phyloP scores from a whole-genome alignment of 2,329 filamentous ascomycete species.

The Penicillium sp. region DNA sequence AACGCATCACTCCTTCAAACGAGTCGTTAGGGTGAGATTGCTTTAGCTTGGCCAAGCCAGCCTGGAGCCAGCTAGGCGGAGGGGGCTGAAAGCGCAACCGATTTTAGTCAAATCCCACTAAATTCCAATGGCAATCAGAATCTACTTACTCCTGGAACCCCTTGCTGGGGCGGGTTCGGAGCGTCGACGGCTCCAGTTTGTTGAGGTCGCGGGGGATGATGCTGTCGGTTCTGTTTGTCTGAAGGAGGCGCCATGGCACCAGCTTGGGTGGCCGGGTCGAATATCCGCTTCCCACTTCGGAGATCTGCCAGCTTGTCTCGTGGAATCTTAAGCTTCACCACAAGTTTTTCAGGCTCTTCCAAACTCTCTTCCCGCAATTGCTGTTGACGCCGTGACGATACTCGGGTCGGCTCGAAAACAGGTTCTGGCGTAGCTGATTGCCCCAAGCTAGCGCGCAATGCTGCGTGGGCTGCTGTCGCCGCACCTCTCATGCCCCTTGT shows the following conservation, averaged over 20 bases:
- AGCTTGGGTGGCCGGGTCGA: constrained; percentile 56
- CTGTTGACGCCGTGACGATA: constrained; percentile 59
- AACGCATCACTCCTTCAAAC: constrained; percentile 91
- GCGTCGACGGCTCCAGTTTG: constrained; percentile 51
- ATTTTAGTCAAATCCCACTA: constrained; percentile 20
- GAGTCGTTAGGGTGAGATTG: constrained; percentile 73
- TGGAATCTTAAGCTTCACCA: constrained; percentile 74
- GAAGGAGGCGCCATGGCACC: constrained; percentile 55
- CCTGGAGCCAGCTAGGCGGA: constrained; percentile 80
- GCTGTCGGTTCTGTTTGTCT: constrained; percentile 34
- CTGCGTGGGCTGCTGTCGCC: constrained; percentile 80
- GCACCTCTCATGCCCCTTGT: constrained; percentile 88
- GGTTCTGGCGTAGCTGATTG: constrained; percentile 89
- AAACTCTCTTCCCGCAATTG: constrained; percentile 76
- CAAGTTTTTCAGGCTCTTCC: constrained; percentile 68
- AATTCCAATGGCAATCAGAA: constrained; percentile 21
- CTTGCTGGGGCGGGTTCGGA: constrained; percentile 44
- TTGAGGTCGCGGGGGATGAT: constrained; percentile 33
- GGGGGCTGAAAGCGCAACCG: constrained; percentile 62
- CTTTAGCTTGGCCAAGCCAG: constrained; percentile 71
- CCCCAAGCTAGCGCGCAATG: constrained; percentile 72
- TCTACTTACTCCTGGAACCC: constrained; percentile 48
- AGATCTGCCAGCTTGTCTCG: constrained; percentile 62
- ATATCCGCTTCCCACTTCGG: constrained; percentile 23
- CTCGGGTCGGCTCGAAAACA: constrained; percentile 67